phyloP scores from a whole-genome alignment of 1,284 basidiomycete genomes.

The Phaffia rhodozyma region DNA sequence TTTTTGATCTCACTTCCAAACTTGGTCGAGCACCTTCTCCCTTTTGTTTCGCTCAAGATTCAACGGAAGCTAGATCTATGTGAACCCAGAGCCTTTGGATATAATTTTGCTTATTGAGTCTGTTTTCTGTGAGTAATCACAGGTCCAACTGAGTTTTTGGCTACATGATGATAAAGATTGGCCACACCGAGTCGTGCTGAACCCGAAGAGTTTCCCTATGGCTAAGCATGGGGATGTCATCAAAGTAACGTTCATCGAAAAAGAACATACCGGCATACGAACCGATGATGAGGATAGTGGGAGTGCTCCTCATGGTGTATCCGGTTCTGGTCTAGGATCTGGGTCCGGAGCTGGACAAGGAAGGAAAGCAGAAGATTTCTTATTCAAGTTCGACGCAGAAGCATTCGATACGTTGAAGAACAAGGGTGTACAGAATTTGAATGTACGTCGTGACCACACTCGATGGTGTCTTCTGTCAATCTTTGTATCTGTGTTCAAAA shows the following conservation, averaged over 20 bases:
- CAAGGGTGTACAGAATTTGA: no score
- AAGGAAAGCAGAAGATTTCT: background rate
- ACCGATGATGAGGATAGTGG: background rate
- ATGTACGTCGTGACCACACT: no score
- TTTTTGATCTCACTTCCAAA: no score
- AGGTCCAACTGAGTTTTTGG: constrained; percentile 3
- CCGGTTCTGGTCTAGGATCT: constrained; percentile 1
- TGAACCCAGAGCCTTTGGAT: no score
- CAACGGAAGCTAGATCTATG: no score
- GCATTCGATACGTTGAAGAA: constrained; percentile 5
- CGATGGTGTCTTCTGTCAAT: no score
- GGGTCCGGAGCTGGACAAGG: background rate
- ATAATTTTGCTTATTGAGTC: no score
- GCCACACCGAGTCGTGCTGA: constrained; percentile 10
- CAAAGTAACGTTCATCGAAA: constrained; percentile 14
- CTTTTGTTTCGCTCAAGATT: no score
- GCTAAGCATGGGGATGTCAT: constrained; percentile 22
- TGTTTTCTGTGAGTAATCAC: background rate
- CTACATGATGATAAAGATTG: background rate
- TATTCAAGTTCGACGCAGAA: constrained; percentile 3
- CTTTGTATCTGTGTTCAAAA: no score
- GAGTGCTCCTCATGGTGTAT: background rate
- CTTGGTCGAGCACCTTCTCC: no score
- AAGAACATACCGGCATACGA: background rate
- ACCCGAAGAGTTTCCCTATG: constrained; percentile 16